Percentiles rank a stretch among this genome's conserved stretches.
These are phyloP conservation scores for Suillus subalutaceus DNA, from an alignment of 768 basidiomycete species.

Conservation along the genomic window DNA sequence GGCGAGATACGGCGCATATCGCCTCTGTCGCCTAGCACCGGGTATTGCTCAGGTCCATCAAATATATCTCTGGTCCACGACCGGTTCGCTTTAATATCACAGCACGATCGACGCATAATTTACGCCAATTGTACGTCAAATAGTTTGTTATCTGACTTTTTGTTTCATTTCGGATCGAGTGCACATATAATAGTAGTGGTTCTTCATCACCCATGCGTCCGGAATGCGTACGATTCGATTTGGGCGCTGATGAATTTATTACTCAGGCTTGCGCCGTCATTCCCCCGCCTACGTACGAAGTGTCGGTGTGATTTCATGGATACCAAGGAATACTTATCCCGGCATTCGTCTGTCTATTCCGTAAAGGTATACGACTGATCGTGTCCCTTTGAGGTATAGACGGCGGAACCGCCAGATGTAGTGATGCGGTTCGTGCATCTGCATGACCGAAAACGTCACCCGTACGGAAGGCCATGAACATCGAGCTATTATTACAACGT, in stretches of 20 bases:
- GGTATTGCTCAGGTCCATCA: too few species aligned
- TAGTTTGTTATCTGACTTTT: background rate
- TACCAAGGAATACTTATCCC: too few species aligned
- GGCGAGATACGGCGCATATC: slow-evolving; percentile 91
- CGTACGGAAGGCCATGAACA: too few species aligned
- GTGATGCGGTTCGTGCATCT: too few species aligned
- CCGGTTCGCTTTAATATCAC: too few species aligned
- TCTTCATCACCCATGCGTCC: too few species aligned
- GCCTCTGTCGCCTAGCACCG: slow-evolving; percentile 60
- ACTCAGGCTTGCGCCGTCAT: background rate
- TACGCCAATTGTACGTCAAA: slow-evolving; percentile 55
- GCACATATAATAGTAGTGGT: too few species aligned
- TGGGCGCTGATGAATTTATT: background rate
- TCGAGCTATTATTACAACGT: background rate
- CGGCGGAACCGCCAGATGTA: too few species aligned
- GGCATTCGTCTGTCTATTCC: too few species aligned
- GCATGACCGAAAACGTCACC: background rate
- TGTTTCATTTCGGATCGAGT: background rate
- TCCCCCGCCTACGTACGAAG: background rate
- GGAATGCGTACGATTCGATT: too few species aligned
- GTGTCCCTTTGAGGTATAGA: too few species aligned
- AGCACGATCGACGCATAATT: slow-evolving; percentile 72
- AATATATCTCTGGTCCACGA: background rate
- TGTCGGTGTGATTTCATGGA: background rate
- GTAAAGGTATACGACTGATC: too few species aligned